These are phyloP conservation scores for Lasiosphaeria ovina DNA, from an alignment of 495 filamentous ascomycete genomes.

Conservation along the genomic window DNA sequence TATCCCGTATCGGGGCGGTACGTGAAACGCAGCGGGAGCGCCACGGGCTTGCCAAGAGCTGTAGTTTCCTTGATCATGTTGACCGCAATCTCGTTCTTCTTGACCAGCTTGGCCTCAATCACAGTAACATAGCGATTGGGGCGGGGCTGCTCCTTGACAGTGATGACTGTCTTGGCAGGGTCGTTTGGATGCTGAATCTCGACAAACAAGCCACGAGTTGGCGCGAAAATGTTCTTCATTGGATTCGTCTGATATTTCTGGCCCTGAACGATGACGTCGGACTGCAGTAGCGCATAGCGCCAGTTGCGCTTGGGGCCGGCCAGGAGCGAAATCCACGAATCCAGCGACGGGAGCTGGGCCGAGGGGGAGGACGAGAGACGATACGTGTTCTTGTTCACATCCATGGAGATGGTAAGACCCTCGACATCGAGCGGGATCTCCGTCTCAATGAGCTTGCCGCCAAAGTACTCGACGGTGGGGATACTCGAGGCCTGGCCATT, in stretches of 20 bases:
- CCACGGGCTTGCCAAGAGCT: constrained; percentile 70
- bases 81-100: constrained; percentile 75
- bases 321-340: constrained; percentile 83
- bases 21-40: constrained; percentile 79
- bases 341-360: constrained; percentile 67
- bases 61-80: constrained; percentile 89
- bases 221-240: constrained; percentile 84
- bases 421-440: constrained; percentile 66
- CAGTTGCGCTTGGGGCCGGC: constrained; percentile 84
- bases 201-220: constrained; percentile 79
- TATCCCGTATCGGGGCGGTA: constrained; percentile 94
- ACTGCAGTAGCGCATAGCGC: constrained; percentile 96
- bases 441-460: constrained; percentile 70
- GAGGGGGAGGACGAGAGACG: constrained; percentile 69
- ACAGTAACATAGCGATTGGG: constrained; percentile 71
- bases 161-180: constrained; percentile 73
- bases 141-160: constrained; percentile 64
- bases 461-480: constrained; percentile 91
- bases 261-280: constrained; percentile 91
- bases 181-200: constrained; percentile 80
- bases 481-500: constrained; percentile 66
- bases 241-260: constrained; percentile 97
- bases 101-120: constrained; percentile 74
- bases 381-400: constrained; percentile 73
- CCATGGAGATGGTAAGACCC: constrained; percentile 73